These are phyloP conservation scores for Auricularia sp. DNA, from an alignment of 768 basidiomycete genomes.

Conservation along the genomic window DNA sequence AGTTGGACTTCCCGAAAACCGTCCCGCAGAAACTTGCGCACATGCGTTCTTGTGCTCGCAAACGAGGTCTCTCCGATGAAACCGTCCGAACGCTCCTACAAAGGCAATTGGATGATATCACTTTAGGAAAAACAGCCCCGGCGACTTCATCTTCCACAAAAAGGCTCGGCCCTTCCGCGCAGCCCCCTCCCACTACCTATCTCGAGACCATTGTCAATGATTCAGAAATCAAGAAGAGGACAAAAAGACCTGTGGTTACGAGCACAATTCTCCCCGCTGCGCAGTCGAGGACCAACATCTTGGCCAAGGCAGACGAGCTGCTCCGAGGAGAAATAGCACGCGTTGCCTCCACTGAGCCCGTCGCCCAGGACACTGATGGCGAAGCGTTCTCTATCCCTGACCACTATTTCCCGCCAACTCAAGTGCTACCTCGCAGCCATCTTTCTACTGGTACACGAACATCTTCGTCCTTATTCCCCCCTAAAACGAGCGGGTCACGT, in stretches of 20 bases:
- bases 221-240: constrained; percentile 36
- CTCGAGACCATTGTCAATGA: constrained; percentile 43
- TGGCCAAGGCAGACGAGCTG: constrained; percentile 28
- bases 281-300: constrained; percentile 35
- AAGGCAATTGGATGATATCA: constrained; percentile 32
- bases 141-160: constrained; percentile 6
- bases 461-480: neutral
- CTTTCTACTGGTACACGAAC: neutral
- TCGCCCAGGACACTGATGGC: neutral
- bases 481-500: too few relatives aligned
- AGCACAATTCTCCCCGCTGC: constrained; percentile 13
- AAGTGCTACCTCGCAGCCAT: constrained; percentile 10
- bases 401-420: constrained; percentile 9
- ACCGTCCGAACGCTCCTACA: constrained; percentile 45
- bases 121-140: constrained; percentile 10
- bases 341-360: too few relatives aligned
- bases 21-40: constrained; percentile 53
- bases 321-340: constrained; percentile 13
- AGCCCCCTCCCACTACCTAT: too few relatives aligned
- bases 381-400: neutral
- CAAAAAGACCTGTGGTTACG: constrained; percentile 25
- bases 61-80: constrained; percentile 39
- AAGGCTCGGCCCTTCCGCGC: constrained; percentile 30
- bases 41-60: constrained; percentile 58
- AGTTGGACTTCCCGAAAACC: constrained; percentile 60